phyloP scores from a whole-genome alignment of 805 yeast genomes.

The Schizosaccharomyces cryophilus region DNA sequence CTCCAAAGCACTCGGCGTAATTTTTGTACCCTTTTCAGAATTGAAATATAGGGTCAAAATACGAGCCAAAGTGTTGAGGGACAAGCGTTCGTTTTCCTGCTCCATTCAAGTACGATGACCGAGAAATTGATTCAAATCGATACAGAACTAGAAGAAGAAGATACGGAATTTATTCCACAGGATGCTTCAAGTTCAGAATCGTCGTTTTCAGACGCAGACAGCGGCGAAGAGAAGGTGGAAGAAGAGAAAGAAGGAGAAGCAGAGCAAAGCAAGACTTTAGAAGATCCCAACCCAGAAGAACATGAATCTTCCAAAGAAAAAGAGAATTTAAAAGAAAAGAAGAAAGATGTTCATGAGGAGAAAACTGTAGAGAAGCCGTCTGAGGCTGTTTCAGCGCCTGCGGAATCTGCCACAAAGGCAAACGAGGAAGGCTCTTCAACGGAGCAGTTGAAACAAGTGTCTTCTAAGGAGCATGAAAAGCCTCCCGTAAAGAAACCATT shows the following conservation, averaged over 20 bases:
- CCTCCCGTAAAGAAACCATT: background rate
- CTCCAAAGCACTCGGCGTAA: background rate
- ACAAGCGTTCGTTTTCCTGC: background rate
- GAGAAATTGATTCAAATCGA: background rate
- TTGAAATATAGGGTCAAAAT: background rate
- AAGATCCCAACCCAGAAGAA: background rate
- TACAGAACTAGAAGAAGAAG: background rate
- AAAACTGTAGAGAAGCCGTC: background rate
- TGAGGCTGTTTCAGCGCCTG: background rate
- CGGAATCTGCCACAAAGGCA: no score
- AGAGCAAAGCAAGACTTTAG: background rate
- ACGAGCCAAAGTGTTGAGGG: slow-evolving; percentile 1
- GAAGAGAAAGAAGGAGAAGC: background rate
- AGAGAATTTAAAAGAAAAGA: background rate
- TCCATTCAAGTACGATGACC: background rate
- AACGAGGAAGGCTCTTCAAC: no score
- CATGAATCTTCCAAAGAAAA: background rate
- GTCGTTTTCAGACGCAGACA: background rate
- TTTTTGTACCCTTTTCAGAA: background rate
- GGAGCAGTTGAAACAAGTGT: background rate
- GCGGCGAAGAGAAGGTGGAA: background rate
- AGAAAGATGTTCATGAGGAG: background rate
- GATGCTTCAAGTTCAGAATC: background rate
- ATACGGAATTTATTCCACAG: background rate
- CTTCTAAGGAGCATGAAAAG: background rate